Percentiles rank a stretch among this genome's conserved stretches.
Evolutionary conservation across 2,329 filamentous ascomycete genomes (phyloP).

Genomic region (Diaporthe humulicola): DNA sequence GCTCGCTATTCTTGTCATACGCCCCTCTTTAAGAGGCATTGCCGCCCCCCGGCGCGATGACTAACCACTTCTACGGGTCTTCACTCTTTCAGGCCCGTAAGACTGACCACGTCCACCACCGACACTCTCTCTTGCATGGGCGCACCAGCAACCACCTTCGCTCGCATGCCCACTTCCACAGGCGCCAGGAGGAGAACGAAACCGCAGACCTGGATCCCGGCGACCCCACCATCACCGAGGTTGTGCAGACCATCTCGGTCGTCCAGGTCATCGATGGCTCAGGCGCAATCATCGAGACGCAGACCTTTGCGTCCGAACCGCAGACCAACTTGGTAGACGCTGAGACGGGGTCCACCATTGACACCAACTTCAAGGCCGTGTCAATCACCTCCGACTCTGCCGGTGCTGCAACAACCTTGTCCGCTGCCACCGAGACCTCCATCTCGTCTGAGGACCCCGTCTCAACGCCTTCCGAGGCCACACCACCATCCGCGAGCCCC

Average conservation of each 20-base stretch:
- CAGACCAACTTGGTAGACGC: conserved; percentile 54
- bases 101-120: conserved; percentile 45
- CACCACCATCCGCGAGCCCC: conserved; percentile 36
- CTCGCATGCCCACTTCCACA: conserved; percentile 46
- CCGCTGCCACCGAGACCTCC: conserved; percentile 32
- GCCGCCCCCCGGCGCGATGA: conserved; percentile 58
- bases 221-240: conserved; percentile 55
- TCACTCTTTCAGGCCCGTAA: conserved; percentile 63
- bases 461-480: conserved; percentile 35
- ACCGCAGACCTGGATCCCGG: conserved; percentile 43
- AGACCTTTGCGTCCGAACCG: conserved; percentile 57
- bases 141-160: conserved; percentile 45
- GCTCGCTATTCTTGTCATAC: conserved; percentile 36
- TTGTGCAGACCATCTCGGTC: conserved; percentile 69
- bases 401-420: conserved; percentile 31
- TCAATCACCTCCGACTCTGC: conserved; percentile 23
- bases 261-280: conserved; percentile 64
- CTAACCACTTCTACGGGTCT: conserved; percentile 59
- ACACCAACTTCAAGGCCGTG: conserved; percentile 43
- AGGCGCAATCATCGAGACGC: conserved; percentile 59
- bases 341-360: conserved; percentile 53
- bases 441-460: conserved; percentile 34
- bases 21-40: conserved; percentile 43
- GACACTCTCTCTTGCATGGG: conserved; percentile 47
- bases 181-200: conserved; percentile 44